phyloP scores from a whole-genome alignment of 2,329 filamentous ascomycete species.

The Aspergillus sp. region DNA sequence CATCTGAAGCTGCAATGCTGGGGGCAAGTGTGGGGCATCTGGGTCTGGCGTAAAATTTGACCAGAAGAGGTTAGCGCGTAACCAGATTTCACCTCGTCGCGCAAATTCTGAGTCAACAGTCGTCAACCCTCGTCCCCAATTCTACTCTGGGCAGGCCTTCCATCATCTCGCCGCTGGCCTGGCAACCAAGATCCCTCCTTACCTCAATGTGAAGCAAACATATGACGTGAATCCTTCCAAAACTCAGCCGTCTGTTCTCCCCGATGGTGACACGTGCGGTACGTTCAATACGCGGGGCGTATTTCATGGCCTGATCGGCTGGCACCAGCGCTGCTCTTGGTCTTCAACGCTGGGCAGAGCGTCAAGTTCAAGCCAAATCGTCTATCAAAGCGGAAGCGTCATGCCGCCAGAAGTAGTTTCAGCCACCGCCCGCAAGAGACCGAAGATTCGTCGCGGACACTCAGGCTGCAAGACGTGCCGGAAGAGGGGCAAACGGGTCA shows the following conservation, averaged over 20 bases:
- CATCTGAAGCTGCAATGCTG: too few relatives aligned
- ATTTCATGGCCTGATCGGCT: neutral
- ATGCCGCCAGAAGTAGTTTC: neutral
- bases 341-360: too few relatives aligned
- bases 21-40: neutral
- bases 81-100: neutral
- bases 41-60: neutral
- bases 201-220: too few relatives aligned
- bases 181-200: too few relatives aligned
- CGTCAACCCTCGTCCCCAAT: too few relatives aligned
- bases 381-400: neutral
- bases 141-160: too few relatives aligned
- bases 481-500: constrained; percentile 21
- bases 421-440: neutral
- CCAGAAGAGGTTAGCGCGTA: neutral
- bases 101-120: neutral
- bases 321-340: too few relatives aligned
- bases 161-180: too few relatives aligned
- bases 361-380: too few relatives aligned
- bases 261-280: neutral
- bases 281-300: neutral
- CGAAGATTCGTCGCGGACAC: neutral
- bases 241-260: neutral
- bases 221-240: neutral
- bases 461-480: constrained; percentile 22